Percentiles rank a stretch among this genome's conserved stretches.
Conservation (phyloP, 1,284 basidiomycete genomes). For the Sanguinoderma infundibulare region DNA sequence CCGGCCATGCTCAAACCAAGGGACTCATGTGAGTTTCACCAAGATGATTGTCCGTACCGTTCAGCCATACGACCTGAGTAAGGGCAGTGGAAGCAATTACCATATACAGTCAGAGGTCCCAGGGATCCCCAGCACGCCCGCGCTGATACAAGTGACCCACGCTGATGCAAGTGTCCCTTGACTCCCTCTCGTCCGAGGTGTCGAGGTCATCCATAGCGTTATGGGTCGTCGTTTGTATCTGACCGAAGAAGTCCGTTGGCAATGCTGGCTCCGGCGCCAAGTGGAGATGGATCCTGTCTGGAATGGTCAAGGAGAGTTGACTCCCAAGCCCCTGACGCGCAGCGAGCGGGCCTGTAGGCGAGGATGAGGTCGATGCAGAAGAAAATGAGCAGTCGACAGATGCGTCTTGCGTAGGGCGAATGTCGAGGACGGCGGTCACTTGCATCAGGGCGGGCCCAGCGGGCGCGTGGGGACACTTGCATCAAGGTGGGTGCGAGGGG, state of each 20-base stretch:
- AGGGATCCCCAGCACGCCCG: no score
- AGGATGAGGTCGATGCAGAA: constrained; percentile 17
- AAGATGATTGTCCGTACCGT: no score
- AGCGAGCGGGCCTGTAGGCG: constrained; percentile 24
- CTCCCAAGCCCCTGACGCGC: constrained; percentile 32
- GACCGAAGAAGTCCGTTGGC: constrained; percentile 75
- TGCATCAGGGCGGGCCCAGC: no score
- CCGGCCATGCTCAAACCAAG: no score
- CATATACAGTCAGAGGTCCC: no score
- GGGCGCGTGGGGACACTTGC: no score
- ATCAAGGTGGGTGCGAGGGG: no score
- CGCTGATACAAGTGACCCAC: no score
- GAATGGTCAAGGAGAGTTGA: constrained; percentile 33
- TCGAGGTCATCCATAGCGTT: constrained; percentile 75
- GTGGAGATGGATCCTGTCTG: constrained; percentile 31
- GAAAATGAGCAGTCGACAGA: constrained; percentile 14
- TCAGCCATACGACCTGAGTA: no score
- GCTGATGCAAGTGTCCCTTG: no score
- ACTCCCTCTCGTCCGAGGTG: constrained; percentile 51
- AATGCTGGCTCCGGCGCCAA: constrained; percentile 63
- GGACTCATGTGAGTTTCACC: no score
- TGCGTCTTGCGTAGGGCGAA: constrained; percentile 15
- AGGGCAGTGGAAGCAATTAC: no score
- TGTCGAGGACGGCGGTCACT: constrained; percentile 17
- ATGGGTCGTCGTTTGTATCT: constrained; percentile 61